Percentiles rank a stretch among this genome's conserved stretches.
These are phyloP conservation scores for Pascua sp. DNA, from an alignment of 1,284 basidiomycete genomes.

Conservation along the genomic window DNA sequence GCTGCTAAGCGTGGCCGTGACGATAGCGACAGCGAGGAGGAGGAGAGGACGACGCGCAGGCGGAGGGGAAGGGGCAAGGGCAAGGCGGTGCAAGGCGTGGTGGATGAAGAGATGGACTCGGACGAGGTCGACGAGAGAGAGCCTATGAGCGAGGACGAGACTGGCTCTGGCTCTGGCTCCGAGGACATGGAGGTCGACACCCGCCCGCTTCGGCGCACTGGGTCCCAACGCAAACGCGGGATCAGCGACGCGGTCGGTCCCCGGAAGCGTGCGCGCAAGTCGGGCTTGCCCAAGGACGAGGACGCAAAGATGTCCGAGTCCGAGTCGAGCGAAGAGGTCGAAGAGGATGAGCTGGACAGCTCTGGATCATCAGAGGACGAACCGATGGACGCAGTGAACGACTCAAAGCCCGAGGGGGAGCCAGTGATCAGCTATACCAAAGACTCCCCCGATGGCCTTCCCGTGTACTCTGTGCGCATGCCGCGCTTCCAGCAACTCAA, in stretches of 20 bases:
- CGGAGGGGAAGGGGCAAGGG: neutral
- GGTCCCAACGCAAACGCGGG: conserved; percentile 7
- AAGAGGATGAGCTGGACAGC: too few species aligned
- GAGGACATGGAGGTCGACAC: conserved; percentile 5
- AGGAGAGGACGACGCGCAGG: conserved; percentile 3
- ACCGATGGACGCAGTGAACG: conserved; percentile 2
- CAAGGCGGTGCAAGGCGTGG: conserved; percentile 1
- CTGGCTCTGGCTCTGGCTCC: neutral
- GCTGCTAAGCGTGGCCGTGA: conserved; percentile 9
- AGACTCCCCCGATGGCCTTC: conserved; percentile 6
- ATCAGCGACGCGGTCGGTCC: neutral
- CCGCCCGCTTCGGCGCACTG: neutral
- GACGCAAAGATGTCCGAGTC: conserved; percentile 1
- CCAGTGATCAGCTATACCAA: neutral
- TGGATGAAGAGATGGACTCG: conserved; percentile 1
- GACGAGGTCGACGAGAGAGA: conserved; percentile 5
- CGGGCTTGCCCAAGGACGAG: conserved; percentile 1
- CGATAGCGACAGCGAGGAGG: conserved; percentile 9
- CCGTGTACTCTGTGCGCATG: conserved; percentile 2
- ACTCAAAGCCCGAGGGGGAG: neutral
- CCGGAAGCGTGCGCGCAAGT: neutral
- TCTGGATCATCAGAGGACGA: neutral
- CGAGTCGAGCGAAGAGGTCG: conserved; percentile 1
- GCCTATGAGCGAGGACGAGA: conserved; percentile 10
- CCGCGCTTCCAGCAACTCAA: neutral